Conservation (phyloP, 495 filamentous ascomycete species). For the Penicillium paxilli region DNA sequence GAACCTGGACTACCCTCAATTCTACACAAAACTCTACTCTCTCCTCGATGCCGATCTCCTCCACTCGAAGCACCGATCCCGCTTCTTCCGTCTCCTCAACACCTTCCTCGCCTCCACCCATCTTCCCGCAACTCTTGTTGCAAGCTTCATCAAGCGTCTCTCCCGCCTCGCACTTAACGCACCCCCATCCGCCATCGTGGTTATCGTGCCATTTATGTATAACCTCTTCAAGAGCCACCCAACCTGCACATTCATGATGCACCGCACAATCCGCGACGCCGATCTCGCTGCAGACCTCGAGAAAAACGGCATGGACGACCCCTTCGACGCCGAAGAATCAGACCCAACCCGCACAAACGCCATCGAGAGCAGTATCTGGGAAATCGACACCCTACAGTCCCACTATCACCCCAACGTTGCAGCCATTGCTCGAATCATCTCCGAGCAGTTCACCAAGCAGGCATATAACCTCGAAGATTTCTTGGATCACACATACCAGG, state of each 20-base stretch:
- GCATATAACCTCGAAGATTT: conserved; percentile 93
- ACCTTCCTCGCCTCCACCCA: conserved; percentile 92
- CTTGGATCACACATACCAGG: conserved; percentile 88
- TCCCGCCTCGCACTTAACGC: conserved; percentile 78
- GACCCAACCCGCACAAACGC: conserved; percentile 86
- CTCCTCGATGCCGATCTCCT: conserved; percentile 81
- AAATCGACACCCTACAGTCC: conserved; percentile 81
- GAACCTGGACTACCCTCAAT: conserved; percentile 94
- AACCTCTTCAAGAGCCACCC: conserved; percentile 92
- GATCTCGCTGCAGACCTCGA: conserved; percentile 57
- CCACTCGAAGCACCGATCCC: conserved; percentile 89
- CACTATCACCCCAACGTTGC: conserved; percentile 99
- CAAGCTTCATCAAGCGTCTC: conserved; percentile 93
- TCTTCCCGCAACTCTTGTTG: conserved; percentile 85
- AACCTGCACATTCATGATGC: conserved; percentile 91
- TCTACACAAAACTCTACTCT: conserved; percentile 92
- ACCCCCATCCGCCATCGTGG: conserved; percentile 84
- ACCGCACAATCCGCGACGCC: conserved; percentile 64
- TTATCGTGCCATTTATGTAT: conserved; percentile 89
- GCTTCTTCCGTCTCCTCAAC: conserved; percentile 89
- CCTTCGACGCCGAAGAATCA: conserved; percentile 69
- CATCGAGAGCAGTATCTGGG: conserved; percentile 93
- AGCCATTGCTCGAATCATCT: conserved; percentile 88
- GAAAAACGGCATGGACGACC: conserved; percentile 71
- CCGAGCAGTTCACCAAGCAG: conserved; percentile 97